Evolutionary conservation across 768 basidiomycete species (phyloP).

Genomic region (Auricularia heimuer): DNA sequence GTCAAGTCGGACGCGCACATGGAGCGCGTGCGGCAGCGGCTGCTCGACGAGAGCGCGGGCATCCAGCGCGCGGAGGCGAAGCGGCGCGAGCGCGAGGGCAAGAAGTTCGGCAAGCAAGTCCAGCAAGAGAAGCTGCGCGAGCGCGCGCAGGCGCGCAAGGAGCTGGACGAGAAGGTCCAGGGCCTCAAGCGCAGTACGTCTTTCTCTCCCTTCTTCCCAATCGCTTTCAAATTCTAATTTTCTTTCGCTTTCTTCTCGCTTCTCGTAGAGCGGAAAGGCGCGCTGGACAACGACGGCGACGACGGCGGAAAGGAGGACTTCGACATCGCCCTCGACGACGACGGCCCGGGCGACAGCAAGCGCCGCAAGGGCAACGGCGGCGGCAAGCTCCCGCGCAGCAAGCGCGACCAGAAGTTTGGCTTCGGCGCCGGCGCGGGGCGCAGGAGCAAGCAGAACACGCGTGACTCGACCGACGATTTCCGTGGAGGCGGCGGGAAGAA

Average conservation of each 20-base stretch:
- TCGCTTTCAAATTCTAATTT: neutral
- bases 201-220: constrained; percentile 3
- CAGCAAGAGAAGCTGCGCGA: constrained; percentile 92
- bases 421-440: constrained; percentile 56
- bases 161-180: constrained; percentile 78
- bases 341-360: constrained; percentile 59
- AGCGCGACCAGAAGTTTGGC: constrained; percentile 73
- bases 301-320: constrained; percentile 53
- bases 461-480: constrained; percentile 71
- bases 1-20: constrained; percentile 95
- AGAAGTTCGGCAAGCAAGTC: constrained; percentile 98
- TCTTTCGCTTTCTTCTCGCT: neutral
- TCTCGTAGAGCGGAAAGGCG: constrained; percentile 69
- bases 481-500: constrained; percentile 22
- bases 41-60: constrained; percentile 78
- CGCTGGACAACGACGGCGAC: constrained; percentile 52
- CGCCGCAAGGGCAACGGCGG: constrained; percentile 27
- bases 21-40: constrained; percentile 85
- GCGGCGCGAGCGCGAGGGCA: constrained; percentile 83
- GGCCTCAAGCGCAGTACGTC: constrained; percentile 81
- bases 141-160: constrained; percentile 81
- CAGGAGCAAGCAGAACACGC: constrained; percentile 73
- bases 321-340: constrained; percentile 86
- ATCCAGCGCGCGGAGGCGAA: constrained; percentile 92
- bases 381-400: constrained; percentile 41